Evolutionary conservation across 345 rosid genomes (phyloP), one percentile per base, ranked within the genome.

Genomic region (Camelina sativa): DNA sequence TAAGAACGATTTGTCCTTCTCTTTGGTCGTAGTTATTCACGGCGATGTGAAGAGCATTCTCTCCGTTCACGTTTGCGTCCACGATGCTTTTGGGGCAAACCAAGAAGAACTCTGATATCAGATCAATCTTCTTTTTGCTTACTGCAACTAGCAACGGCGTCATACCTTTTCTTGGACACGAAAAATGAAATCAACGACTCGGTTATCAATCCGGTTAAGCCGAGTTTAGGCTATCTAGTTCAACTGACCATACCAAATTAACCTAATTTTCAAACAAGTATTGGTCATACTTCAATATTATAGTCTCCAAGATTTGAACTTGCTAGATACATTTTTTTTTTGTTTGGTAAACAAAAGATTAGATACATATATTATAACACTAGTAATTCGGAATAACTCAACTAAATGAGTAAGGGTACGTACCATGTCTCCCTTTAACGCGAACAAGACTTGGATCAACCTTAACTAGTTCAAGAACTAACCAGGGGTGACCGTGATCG

Each of bases 41-140:
- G 1, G 81, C 82, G 2, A 80, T 69, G 35, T 83, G 81, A 48
- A 72, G 23, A 20, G 62, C 76, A 35, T 71, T 80, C 53, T 83
- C 72, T 1, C 52, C 11, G 8, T 47, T 38, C 12, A 50, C 53
- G 3, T 70, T 83, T 51, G 78, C 53, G 22, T 83, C 77, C 38
- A 48, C 41, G n/a, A 69, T 76, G 63, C 72, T 67, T 11, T 54
- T 62, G 2, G 79, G 81, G 22, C 75, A 75, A 20, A 40, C 34
- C 9, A 28, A 25, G 8, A 81, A 77, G 37, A 79, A 66, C 2
- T 71, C 64, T 3, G 80, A 57, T 20, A 82, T 22, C 6, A 75
- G 8, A 62, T 72, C 65, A 0, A 71, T 5, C 5, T 38, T 30
- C 13, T 65, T 72, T 60, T 4, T 38, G 16, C 35, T 40, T 4